Evolutionary conservation across 805 yeast species (phyloP).

Genomic region (Starmera dryadoides): DNA sequence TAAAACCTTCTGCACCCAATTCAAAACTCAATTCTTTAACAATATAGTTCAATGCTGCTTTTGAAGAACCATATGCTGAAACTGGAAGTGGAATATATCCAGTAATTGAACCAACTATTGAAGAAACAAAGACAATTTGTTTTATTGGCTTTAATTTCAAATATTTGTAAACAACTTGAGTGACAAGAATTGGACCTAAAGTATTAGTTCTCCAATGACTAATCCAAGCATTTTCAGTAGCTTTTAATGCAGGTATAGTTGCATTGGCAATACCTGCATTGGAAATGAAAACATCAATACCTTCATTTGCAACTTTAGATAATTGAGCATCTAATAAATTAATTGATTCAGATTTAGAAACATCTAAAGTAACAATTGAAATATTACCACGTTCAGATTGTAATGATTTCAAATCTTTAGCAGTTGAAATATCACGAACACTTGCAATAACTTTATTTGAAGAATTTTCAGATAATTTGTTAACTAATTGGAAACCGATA

Average conservation of each 20-base stretch:
- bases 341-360: constrained; percentile 8
- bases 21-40: constrained; percentile 12
- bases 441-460: constrained; percentile 1
- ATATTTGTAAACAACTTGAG: constrained; percentile 14
- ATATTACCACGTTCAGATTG: constrained; percentile 9
- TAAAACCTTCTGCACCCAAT: constrained; percentile 8
- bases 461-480: background rate
- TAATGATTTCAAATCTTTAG: constrained; percentile 5
- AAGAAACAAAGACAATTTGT: constrained; percentile 15
- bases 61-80: constrained; percentile 22
- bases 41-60: constrained; percentile 23
- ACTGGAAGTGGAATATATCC: constrained; percentile 3
- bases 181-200: constrained; percentile 17
- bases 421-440: constrained; percentile 2
- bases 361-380: constrained; percentile 15
- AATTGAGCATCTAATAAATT: constrained; percentile 2
- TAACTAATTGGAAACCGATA: background rate
- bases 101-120: constrained; percentile 15
- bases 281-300: constrained; percentile 17
- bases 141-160: constrained; percentile 10
- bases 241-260: background rate
- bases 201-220: constrained; percentile 9
- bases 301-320: constrained; percentile 6
- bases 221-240: background rate
- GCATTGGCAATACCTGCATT: constrained; percentile 16